phyloP scores from a whole-genome alignment of 2,329 filamentous ascomycete species.

The Alternaria triticimaculans region DNA sequence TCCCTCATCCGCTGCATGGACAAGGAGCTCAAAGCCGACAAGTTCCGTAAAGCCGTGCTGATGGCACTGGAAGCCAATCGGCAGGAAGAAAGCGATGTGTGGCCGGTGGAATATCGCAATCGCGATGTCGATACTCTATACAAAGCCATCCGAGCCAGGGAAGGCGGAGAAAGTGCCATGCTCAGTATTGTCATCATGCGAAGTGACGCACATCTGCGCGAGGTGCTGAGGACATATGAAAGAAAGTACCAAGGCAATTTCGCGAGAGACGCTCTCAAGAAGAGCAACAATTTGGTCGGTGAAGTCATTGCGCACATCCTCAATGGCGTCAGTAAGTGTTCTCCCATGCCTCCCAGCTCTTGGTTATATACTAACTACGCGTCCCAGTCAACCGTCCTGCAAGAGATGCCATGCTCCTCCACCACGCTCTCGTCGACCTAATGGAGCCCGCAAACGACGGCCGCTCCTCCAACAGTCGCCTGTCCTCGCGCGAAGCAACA shows the following conservation, averaged over 20 bases:
- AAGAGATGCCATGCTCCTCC: slow-evolving; percentile 86
- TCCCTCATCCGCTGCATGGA: slow-evolving; percentile 85
- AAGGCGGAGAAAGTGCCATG: slow-evolving; percentile 88
- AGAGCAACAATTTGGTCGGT: slow-evolving; percentile 90
- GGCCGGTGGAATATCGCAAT: slow-evolving; percentile 62
- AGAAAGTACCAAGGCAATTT: slow-evolving; percentile 78
- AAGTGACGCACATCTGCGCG: slow-evolving; percentile 80
- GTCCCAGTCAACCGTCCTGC: slow-evolving; percentile 79
- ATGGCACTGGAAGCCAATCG: slow-evolving; percentile 81
- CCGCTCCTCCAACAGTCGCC: slow-evolving; percentile 21
- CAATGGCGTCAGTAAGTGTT: slow-evolving; percentile 73
- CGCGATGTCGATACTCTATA: slow-evolving; percentile 76
- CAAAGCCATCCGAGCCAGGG: slow-evolving; percentile 70
- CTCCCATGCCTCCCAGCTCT: rapidly evolving
- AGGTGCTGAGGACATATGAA: slow-evolving; percentile 81
- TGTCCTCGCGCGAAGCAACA: slow-evolving; percentile 29
- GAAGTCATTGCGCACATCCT: slow-evolving; percentile 94
- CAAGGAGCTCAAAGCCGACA: slow-evolving; percentile 91
- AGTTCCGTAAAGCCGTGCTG: slow-evolving; percentile 89
- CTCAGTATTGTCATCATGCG: slow-evolving; percentile 81
- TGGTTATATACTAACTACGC: not conserved
- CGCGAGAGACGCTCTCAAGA: slow-evolving; percentile 82
- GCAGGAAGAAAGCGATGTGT: slow-evolving; percentile 77
- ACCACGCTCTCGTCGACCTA: slow-evolving; percentile 78
- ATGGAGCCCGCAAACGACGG: slow-evolving; percentile 45